Percentiles rank a stretch among this genome's conserved stretches.
Evolutionary conservation across 2,329 filamentous ascomycete species (phyloP).

Genomic region (Fusarium phyllophilum): DNA sequence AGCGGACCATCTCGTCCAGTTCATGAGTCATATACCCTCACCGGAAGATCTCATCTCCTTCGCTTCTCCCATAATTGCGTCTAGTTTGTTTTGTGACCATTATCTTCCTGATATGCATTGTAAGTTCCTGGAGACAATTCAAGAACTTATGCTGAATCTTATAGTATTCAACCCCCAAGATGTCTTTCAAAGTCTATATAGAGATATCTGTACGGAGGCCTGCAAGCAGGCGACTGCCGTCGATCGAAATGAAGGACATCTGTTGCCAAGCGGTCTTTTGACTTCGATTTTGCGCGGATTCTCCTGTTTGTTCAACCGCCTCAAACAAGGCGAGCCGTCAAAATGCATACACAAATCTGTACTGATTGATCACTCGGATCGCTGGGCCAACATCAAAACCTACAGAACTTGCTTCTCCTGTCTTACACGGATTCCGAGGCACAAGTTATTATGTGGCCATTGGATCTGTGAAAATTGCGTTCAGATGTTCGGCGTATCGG

Average conservation of each 20-base stretch:
- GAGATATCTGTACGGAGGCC: background rate
- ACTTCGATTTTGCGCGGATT: background rate
- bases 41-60: background rate
- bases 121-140: background rate
- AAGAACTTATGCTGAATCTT: background rate
- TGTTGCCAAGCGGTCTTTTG: background rate
- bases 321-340: background rate
- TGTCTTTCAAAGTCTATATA: background rate
- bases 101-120: background rate
- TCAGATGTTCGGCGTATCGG: background rate
- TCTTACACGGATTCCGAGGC: background rate
- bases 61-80: background rate
- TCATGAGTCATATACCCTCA: background rate
- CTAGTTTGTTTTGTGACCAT: background rate
- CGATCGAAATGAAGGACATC: background rate
- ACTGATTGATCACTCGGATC: background rate
- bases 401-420: background rate
- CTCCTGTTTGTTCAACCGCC: background rate
- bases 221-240: background rate
- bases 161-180: background rate
- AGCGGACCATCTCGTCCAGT: background rate
- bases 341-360: background rate
- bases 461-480: background rate
- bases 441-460: background rate
- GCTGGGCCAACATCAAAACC: background rate